Conservation (phyloP, 2,329 filamentous ascomycete genomes). For the Epichloe gansuensis region DNA sequence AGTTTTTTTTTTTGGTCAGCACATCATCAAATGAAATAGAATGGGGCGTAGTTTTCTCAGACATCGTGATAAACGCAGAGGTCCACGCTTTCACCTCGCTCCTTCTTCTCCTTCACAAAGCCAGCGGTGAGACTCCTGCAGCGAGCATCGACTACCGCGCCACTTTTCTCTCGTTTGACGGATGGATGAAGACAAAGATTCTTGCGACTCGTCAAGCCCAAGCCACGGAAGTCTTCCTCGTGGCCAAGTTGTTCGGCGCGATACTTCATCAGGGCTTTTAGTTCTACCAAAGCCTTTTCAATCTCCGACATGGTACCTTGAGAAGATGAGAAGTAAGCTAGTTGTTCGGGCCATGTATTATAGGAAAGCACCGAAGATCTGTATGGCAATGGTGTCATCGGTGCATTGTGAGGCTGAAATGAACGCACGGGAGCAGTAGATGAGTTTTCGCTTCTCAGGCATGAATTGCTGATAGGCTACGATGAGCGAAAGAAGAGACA, state of each 20-base stretch:
- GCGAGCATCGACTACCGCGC: slow-evolving; percentile 82
- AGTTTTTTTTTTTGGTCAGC: neutral
- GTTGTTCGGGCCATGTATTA: neutral
- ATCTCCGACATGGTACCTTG: slow-evolving; percentile 94
- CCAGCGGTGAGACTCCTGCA: slow-evolving; percentile 92
- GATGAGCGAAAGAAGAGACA: slow-evolving; percentile 87
- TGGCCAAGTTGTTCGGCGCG: slow-evolving; percentile 77
- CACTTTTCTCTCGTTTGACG: slow-evolving; percentile 93
- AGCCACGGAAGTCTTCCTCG: slow-evolving; percentile 82
- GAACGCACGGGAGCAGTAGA: slow-evolving; percentile 77
- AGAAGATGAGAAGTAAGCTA: neutral
- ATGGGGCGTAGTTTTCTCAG: slow-evolving; percentile 13
- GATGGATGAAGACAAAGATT: slow-evolving; percentile 94
- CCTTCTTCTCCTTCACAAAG: slow-evolving; percentile 96
- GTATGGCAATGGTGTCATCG: neutral
- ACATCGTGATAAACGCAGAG: slow-evolving; percentile 93
- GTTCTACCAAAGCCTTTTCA: slow-evolving; percentile 86
- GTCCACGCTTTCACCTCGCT: slow-evolving; percentile 85
- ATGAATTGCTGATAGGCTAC: slow-evolving; percentile 93
- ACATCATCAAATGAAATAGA: neutral
- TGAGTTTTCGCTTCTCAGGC: slow-evolving; percentile 86
- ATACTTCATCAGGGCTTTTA: slow-evolving; percentile 92
- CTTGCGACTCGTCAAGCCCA: slow-evolving; percentile 91
- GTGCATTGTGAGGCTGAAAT: neutral
- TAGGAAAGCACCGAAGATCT: neutral